These are phyloP conservation scores for Venturia asperata DNA, from an alignment of 2,329 filamentous ascomycete species.

Conservation along the genomic window DNA sequence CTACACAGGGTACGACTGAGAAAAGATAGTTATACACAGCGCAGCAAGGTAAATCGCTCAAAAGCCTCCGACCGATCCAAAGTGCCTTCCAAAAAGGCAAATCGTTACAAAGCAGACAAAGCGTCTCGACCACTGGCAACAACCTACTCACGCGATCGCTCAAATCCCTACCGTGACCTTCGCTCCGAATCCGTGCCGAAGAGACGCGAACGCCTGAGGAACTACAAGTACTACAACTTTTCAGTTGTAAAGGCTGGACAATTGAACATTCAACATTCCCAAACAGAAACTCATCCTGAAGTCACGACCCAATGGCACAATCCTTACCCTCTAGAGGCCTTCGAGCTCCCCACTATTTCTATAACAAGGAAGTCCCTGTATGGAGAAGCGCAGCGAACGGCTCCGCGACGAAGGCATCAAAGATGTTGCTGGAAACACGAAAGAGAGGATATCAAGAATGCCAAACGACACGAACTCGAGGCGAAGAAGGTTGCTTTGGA, in stretches of 20 bases:
- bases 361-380: background rate
- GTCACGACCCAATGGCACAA: background rate
- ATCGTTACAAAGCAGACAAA: background rate
- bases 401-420: background rate
- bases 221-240: constrained; percentile 10
- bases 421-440: background rate
- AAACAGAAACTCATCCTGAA: background rate
- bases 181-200: background rate
- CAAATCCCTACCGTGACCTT: constrained; percentile 8
- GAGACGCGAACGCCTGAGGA: background rate
- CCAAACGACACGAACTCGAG: background rate
- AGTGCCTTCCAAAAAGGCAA: constrained; percentile 10
- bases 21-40: background rate
- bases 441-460: background rate
- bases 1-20: background rate
- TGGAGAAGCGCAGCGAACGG: background rate
- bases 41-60: constrained; percentile 7
- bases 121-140: background rate
- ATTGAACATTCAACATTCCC: background rate
- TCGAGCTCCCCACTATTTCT: background rate
- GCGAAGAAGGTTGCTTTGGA: background rate
- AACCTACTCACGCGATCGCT: constrained; percentile 7
- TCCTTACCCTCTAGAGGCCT: background rate
- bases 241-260: constrained; percentile 6
- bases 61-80: background rate